Conservation (phyloP, 345 rosid species). For the Corchorus capsularis region DNA sequence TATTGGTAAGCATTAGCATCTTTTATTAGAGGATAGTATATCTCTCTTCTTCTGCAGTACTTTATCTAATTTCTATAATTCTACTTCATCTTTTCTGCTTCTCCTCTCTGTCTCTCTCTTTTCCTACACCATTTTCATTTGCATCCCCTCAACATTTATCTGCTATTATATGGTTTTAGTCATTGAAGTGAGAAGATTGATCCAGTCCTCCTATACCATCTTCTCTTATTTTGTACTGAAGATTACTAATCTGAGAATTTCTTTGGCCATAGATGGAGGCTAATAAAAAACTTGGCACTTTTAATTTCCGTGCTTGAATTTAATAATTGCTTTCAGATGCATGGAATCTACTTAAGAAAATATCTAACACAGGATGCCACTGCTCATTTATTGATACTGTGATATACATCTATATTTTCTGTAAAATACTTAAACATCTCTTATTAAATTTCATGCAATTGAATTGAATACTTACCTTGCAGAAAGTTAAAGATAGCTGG, state of each 20-base stretch:
- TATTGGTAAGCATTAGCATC: not conserved
- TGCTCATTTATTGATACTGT: not conserved
- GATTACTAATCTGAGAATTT: not conserved
- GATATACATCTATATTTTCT: not conserved
- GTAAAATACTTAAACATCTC: not conserved
- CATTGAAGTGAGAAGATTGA: not conserved
- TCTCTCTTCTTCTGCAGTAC: not conserved
- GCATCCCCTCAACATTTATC: not conserved
- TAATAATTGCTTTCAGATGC: constrained; percentile 3
- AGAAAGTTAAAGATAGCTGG: constrained; percentile 96
- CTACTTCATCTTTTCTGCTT: not conserved
- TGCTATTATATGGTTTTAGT: not conserved
- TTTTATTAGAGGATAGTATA: not conserved
- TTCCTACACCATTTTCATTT: not conserved
- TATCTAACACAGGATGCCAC: not conserved
- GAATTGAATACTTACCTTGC: constrained; percentile 27
- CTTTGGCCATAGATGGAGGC: not conserved
- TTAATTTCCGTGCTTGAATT: not conserved
- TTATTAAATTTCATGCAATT: constrained; percentile 10
- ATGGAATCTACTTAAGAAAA: not conserved
- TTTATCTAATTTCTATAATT: not conserved
- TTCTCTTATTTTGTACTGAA: not conserved
- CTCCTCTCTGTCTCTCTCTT: not conserved
- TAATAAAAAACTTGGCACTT: not conserved
- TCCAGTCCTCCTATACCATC: not conserved